Evolutionary conservation across 345 rosid genomes (phyloP).

Genomic region (Eutrema japonicum): DNA sequence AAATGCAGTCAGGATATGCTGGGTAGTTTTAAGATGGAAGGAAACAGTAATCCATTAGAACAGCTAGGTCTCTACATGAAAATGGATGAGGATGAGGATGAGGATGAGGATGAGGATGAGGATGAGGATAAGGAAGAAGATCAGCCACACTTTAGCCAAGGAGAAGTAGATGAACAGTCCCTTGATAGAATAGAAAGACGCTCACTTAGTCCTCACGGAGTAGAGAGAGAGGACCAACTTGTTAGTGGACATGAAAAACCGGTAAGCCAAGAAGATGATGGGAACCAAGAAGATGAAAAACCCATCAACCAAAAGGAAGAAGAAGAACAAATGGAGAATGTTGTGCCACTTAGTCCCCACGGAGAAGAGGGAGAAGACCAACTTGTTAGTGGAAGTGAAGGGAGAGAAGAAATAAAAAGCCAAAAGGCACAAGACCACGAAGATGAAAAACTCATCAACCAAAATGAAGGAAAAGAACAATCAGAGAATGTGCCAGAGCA

Average conservation of each 20-base stretch:
- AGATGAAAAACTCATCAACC: constrained; percentile 16
- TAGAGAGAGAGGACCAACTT: constrained; percentile 1
- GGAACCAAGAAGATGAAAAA: constrained; percentile 12
- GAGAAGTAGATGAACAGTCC: constrained; percentile 36
- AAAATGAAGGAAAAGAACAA: constrained; percentile 8
- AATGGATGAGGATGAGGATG: constrained; percentile 62
- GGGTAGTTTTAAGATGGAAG: constrained; percentile 76
- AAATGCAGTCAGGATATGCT: constrained; percentile 51
- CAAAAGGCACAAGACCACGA: constrained; percentile 9
- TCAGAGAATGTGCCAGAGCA: constrained; percentile 14
- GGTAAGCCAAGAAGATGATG: constrained; percentile 14
- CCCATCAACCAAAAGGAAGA: constrained; percentile 16
- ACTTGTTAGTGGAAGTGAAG: constrained; percentile 7
- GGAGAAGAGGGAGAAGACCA: constrained; percentile 26
- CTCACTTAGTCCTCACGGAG: constrained; percentile 10
- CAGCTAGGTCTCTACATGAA: constrained; percentile 85
- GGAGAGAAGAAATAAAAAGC: constrained; percentile 15
- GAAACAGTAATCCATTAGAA: constrained; percentile 72
- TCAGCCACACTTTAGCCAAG: constrained; percentile 45
- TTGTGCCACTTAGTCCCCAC: constrained; percentile 9
- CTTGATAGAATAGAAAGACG: constrained; percentile 15
- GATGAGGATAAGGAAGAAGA: constrained; percentile 64
- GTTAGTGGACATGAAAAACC: not conserved
- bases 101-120: constrained; percentile 53
- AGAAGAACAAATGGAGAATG: constrained; percentile 19